Evolutionary conservation across 2,329 filamentous ascomycete genomes (phyloP).

Genomic region (Xylariomycetidae sp.): DNA sequence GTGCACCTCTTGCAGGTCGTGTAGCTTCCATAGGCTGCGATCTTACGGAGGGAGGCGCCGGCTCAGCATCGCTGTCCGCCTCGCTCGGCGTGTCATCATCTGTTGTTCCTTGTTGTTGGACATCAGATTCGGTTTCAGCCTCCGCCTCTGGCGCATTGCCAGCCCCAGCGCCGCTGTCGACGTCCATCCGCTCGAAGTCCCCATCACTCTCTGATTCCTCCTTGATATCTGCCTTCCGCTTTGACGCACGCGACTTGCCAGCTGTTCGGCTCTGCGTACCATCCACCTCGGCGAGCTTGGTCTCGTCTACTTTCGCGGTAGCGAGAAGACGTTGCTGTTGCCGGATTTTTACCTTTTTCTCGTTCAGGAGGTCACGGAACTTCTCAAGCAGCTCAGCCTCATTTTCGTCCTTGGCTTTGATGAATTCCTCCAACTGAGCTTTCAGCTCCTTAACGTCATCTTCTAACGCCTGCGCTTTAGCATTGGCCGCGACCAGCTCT

Average conservation of each 20-base stretch:
- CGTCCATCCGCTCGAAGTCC: not conserved
- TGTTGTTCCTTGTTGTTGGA: not conserved
- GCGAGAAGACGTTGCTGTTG: slow-evolving; percentile 61
- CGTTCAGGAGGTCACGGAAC: slow-evolving; percentile 65
- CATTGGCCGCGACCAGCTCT: slow-evolving; percentile 35
- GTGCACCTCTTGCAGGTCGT: not conserved
- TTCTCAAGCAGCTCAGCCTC: slow-evolving; percentile 63
- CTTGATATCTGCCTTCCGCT: slow-evolving; percentile 39
- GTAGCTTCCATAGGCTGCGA: not conserved
- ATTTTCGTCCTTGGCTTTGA: slow-evolving; percentile 58
- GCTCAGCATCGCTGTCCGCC: not conserved
- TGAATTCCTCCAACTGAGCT: slow-evolving; percentile 59
- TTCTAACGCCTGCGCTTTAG: slow-evolving; percentile 44
- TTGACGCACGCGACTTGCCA: slow-evolving; percentile 37
- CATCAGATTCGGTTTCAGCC: not conserved
- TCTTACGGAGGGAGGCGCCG: not conserved
- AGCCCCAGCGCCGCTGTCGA: not conserved
- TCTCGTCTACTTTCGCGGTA: slow-evolving; percentile 35
- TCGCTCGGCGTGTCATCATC: slow-evolving; percentile 1
- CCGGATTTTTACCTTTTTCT: slow-evolving; percentile 75
- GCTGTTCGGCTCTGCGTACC: slow-evolving; percentile 18
- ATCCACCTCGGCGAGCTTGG: slow-evolving; percentile 27
- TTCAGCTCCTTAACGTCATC: slow-evolving; percentile 52
- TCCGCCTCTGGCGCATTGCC: not conserved
- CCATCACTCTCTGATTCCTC: slow-evolving; percentile 2